These are phyloP conservation scores for Coemansia sp. DNA, from an alignment of 371 early-diverging fungal species.

Conservation along the genomic window DNA sequence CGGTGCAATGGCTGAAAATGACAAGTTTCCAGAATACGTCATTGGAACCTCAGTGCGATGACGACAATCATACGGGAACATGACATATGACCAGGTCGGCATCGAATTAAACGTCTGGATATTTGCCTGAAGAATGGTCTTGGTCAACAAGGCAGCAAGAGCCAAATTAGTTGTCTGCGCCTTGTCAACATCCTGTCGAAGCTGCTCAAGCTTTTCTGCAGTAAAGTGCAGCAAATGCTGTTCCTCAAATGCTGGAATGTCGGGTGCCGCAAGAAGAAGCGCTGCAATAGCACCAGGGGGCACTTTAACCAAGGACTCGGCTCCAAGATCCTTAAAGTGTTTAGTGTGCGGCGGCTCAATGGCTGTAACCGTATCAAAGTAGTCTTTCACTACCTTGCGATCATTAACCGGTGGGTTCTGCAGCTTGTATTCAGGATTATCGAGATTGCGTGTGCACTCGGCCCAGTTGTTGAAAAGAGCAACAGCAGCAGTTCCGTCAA, in stretches of 20 bases:
- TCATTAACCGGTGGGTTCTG: conserved; percentile 15
- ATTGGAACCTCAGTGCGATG: conserved; percentile 21
- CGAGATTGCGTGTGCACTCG: conserved; percentile 29
- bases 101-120: conserved; percentile 2
- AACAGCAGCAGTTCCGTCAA: conserved; percentile 23
- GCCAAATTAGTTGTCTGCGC: conserved; percentile 18
- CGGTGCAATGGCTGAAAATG: conserved; percentile 23
- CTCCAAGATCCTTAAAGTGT: conserved; percentile 20
- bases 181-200: conserved; percentile 34
- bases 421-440: conserved; percentile 4
- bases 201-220: conserved; percentile 16
- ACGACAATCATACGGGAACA: conserved; percentile 40
- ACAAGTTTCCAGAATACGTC: conserved; percentile 31
- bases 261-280: conserved; percentile 33
- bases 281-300: conserved; percentile 27
- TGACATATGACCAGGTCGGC: conserved; percentile 26
- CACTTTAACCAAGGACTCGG: conserved; percentile 4
- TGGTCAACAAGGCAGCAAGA: conserved; percentile 22
- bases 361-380: conserved; percentile 21
- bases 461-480: conserved; percentile 41
- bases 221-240: conserved; percentile 44
- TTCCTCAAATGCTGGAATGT: conserved; percentile 11
- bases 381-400: conserved; percentile 17
- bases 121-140: conserved; percentile 26
- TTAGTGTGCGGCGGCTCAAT: conserved; percentile 22